These are phyloP conservation scores for Croton setiger DNA, from an alignment of 441 rosid species.

Conservation along the genomic window DNA sequence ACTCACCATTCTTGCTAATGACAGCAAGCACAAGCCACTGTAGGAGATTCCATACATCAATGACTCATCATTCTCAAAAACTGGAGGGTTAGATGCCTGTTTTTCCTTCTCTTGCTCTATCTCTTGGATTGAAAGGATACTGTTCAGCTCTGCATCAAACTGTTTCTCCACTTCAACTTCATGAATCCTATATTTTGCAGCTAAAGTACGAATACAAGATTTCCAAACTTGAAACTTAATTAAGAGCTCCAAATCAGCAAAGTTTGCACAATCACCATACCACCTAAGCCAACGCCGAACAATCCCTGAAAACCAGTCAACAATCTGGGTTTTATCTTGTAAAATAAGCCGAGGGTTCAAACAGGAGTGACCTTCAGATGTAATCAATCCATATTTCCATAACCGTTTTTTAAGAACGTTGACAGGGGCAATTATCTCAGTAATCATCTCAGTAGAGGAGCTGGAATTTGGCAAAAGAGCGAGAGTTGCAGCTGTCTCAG, in stretches of 20 bases:
- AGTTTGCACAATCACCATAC: slow-evolving; percentile 66
- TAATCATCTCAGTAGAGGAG: slow-evolving; percentile 32
- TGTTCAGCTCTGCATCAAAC: slow-evolving; percentile 60
- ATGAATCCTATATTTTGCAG: slow-evolving; percentile 68
- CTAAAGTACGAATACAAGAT: slow-evolving; percentile 89
- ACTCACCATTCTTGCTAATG: slow-evolving; percentile 71
- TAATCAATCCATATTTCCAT: slow-evolving; percentile 62
- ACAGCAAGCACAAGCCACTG: slow-evolving; percentile 66
- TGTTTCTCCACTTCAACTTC: slow-evolving; percentile 67
- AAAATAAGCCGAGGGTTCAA: slow-evolving; percentile 48
- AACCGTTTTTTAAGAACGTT: slow-evolving; percentile 69
- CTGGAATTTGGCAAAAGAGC: slow-evolving; percentile 54
- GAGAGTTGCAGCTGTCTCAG: slow-evolving; percentile 64
- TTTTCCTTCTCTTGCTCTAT: slow-evolving; percentile 45
- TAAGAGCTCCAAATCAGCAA: slow-evolving; percentile 56
- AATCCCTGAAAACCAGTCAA: slow-evolving; percentile 82
- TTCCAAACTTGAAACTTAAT: slow-evolving; percentile 52
- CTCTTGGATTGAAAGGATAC: slow-evolving; percentile 50
- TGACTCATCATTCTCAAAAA: slow-evolving; percentile 52
- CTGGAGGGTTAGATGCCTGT: slow-evolving; percentile 33
- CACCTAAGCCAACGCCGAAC: slow-evolving; percentile 66
- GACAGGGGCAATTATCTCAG: slow-evolving; percentile 67
- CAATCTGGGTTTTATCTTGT: slow-evolving; percentile 65
- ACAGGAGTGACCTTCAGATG: slow-evolving; percentile 59
- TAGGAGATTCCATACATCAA: slow-evolving; percentile 62